A percentile compares a stretch with the other conserved stretches of the same genome.
Conservation (phyloP, 768 basidiomycete species). For the Naematelia aurantialba region DNA sequence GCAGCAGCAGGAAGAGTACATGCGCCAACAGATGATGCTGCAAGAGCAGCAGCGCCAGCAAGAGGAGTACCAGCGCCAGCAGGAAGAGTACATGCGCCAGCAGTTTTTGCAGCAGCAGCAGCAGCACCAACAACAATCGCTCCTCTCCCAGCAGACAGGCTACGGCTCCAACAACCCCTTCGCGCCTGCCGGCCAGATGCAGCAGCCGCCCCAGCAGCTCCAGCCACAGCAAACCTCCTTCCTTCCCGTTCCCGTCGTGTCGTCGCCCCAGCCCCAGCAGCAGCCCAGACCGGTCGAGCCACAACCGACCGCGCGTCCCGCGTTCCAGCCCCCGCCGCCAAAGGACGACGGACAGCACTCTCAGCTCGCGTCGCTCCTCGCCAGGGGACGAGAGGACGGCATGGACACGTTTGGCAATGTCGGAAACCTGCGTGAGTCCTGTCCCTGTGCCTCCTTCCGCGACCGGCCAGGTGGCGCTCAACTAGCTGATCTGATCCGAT, state of each 20-base stretch:
- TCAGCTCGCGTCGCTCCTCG: slow-evolving; percentile 75
- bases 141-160: slow-evolving; percentile 50
- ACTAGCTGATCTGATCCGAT: too few species aligned
- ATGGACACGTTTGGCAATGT: slow-evolving; percentile 93
- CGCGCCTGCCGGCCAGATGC: slow-evolving; percentile 54
- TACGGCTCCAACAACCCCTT: slow-evolving; percentile 93
- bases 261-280: slow-evolving; percentile 48
- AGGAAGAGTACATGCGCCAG: slow-evolving; percentile 50
- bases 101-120: slow-evolving; percentile 34
- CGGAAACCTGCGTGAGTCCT: slow-evolving; percentile 61
- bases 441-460: background rate
- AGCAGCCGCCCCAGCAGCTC: slow-evolving; percentile 34
- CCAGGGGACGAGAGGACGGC: slow-evolving; percentile 74
- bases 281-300: slow-evolving; percentile 36
- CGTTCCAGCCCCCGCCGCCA: slow-evolving; percentile 28
- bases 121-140: slow-evolving; percentile 40
- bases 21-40: slow-evolving; percentile 55
- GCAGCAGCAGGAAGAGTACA: slow-evolving; percentile 56
- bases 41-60: slow-evolving; percentile 51
- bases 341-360: slow-evolving; percentile 65
- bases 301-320: slow-evolving; percentile 52
- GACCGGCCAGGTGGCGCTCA: background rate
- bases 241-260: slow-evolving; percentile 22
- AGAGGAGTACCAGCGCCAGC: slow-evolving; percentile 51
- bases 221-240: slow-evolving; percentile 48